Evolutionary conservation across 805 yeast genomes (phyloP).

Genomic region (Pichia ethanolica): DNA sequence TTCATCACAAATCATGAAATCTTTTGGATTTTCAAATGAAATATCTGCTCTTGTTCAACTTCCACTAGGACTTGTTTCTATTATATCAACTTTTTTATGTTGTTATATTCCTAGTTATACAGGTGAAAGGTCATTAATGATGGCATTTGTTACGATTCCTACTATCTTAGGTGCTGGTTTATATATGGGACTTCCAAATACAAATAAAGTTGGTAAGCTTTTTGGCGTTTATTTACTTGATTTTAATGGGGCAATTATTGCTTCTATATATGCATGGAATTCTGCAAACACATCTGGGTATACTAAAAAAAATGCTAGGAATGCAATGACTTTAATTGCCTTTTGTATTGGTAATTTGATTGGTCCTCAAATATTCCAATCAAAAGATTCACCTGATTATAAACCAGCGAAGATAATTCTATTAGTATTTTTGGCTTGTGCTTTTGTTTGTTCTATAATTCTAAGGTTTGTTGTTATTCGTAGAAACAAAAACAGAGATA

Average conservation of each 20-base stretch:
- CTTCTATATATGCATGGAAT: constrained; percentile 23
- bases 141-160: constrained; percentile 9
- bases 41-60: constrained; percentile 28
- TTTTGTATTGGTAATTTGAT: constrained; percentile 42
- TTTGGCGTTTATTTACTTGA: constrained; percentile 25
- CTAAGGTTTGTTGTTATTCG: neutral
- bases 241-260: constrained; percentile 21
- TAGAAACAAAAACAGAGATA: constrained; percentile 1
- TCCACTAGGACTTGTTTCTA: constrained; percentile 27
- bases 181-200: constrained; percentile 18
- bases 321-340: constrained; percentile 36
- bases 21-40: constrained; percentile 25
- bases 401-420: constrained; percentile 39
- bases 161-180: constrained; percentile 23
- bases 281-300: constrained; percentile 37
- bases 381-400: constrained; percentile 38
- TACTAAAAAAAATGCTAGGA: constrained; percentile 41
- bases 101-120: constrained; percentile 32
- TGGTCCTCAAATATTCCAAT: constrained; percentile 47
- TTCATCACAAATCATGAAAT: constrained; percentile 17
- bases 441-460: neutral
- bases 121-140: constrained; percentile 24
- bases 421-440: neutral
- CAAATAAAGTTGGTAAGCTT: constrained; percentile 22
- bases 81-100: constrained; percentile 17